Evolutionary conservation across 1,284 basidiomycete species (phyloP).

Genomic region (Cutaneotrichosporon spelunceum): DNA sequence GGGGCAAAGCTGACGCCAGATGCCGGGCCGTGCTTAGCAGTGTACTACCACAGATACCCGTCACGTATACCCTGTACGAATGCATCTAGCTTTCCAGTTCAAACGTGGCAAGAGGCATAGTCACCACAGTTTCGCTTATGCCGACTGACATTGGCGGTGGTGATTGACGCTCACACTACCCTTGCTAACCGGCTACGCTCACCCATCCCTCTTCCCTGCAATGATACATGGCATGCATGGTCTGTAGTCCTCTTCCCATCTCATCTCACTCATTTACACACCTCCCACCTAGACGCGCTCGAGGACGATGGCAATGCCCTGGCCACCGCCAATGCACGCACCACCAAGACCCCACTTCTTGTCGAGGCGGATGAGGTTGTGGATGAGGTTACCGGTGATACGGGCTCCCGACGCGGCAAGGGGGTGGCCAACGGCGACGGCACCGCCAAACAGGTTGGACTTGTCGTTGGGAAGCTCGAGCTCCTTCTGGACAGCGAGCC

Average conservation of each 20-base stretch:
- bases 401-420: conserved; percentile 57
- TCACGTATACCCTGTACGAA: conserved; percentile 17
- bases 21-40: conserved; percentile 16
- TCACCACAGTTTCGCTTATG: not conserved
- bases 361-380: conserved; percentile 56
- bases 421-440: conserved; percentile 57
- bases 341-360: conserved; percentile 58
- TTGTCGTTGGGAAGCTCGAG: conserved; percentile 57
- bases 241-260: not conserved
- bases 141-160: too few relatives aligned
- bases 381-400: conserved; percentile 56
- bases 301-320: conserved; percentile 48
- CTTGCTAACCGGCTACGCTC: too few relatives aligned
- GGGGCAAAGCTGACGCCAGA: conserved; percentile 8
- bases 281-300: conserved; percentile 28
- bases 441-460: conserved; percentile 57
- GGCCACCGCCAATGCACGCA: conserved; percentile 57
- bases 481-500: conserved; percentile 57
- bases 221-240: conserved; percentile 9
- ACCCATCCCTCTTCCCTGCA: not conserved
- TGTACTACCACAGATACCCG: conserved; percentile 16
- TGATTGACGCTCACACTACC: too few relatives aligned
- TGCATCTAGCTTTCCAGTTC: conserved; percentile 4
- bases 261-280: not conserved
- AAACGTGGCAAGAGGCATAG: not conserved